Conservation (phyloP, 768 basidiomycete species). For the Russula sp. region DNA sequence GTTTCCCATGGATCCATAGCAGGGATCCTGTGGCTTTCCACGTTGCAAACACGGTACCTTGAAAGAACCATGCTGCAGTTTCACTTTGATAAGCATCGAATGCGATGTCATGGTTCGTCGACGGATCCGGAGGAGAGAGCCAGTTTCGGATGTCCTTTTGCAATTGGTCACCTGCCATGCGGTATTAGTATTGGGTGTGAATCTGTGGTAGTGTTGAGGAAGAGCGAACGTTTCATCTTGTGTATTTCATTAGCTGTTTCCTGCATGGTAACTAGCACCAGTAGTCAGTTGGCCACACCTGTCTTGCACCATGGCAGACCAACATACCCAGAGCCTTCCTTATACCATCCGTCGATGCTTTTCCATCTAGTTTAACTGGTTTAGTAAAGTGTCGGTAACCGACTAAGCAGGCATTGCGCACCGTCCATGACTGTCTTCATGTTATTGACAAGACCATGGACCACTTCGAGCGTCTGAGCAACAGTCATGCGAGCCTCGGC, state of each 20-base stretch:
- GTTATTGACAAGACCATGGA: no score
- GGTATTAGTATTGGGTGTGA: neutral
- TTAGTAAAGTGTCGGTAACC: neutral
- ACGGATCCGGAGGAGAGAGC: no score
- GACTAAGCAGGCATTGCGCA: neutral
- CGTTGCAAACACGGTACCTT: neutral
- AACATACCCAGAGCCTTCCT: neutral
- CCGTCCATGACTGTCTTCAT: no score
- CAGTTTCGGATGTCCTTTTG: neutral
- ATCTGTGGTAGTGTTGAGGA: neutral
- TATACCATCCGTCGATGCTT: neutral
- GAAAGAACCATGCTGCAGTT: no score
- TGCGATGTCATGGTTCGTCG: no score
- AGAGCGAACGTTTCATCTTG: neutral
- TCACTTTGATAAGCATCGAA: no score
- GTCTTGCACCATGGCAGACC: no score
- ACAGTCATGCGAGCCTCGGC: no score
- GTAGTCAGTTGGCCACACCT: neutral
- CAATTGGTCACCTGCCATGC: neutral
- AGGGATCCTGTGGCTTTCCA: neutral
- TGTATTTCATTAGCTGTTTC: neutral
- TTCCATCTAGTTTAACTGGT: neutral
- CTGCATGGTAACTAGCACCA: neutral
- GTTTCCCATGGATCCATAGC: constrained; percentile 12
- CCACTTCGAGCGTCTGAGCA: no score